Base-by-base conservation (phyloP, 352 stramenopile species). In the Peronospora tabacina region DNA sequence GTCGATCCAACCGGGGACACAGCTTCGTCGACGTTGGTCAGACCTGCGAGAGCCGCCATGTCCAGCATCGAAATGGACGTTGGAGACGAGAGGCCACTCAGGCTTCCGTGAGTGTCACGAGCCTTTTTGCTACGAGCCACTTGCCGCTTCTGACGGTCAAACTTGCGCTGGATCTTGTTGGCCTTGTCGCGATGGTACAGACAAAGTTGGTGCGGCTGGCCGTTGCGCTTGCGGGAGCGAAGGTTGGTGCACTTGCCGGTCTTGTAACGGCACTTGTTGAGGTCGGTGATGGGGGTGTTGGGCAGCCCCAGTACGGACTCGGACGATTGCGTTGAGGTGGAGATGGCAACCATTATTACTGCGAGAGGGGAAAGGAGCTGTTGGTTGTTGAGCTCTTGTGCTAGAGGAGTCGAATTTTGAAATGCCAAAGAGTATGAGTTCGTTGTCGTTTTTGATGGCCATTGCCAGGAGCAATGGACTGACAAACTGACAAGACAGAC, bases 151-250 rank as follows among this genome's bases (percentile, higher is more conserved):
- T 94, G 80, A 40, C 82, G 78, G 54, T 94, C 80, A 49, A 91
- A 90, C 65, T 90, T 90, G 66, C 82, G 80, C 61, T 94, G 82
- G 60, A 89, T 94, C 66, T 86, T 75, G 69, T 94, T 94, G 61
- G 82, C 82, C 68, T 94, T 94, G 65, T 91, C 78, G 26, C 82
- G 80, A 57, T 94, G 82, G 66, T 87, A 89, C 41, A 88, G 61
- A 44, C 82, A 94, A n/a, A 94, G 64, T 58, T 91, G 81, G 59
- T 94, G 82, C 44, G 72, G 77, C 63, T 90, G 74, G 51, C 82
- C 82, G 47, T 94, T 90, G 65, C 79, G 80, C 52, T 94, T 94
- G 57, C 67, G 78, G 35, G 80, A 89, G 45, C 82, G 82, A 47
- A 61, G 45, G 61, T 94, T 90, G 51, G 50, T 78, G 70, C 82